These are phyloP conservation scores for Echium plantagineum DNA, from an alignment of 257 asterid genomes.

Conservation along the genomic window DNA sequence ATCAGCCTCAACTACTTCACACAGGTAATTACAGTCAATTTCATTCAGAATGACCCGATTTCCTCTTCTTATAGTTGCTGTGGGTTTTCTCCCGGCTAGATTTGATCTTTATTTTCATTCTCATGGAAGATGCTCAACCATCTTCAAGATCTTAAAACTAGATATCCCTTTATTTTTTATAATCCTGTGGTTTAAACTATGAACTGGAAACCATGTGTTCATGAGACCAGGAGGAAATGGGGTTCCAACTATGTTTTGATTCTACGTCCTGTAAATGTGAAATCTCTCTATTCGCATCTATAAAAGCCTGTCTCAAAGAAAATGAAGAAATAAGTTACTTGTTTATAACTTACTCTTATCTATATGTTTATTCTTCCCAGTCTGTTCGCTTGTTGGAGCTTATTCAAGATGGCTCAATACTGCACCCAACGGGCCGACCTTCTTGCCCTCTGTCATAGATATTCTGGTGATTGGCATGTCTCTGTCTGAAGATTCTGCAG, in stretches of 20 bases:
- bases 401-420: constrained; percentile 94
- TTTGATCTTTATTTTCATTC: too few species aligned
- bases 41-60: constrained; percentile 3
- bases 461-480: constrained; percentile 95
- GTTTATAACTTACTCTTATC: constrained; percentile 6
- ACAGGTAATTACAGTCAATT: constrained; percentile 47
- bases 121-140: too few species aligned
- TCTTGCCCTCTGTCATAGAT: constrained; percentile 77
- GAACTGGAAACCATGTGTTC: too few species aligned
- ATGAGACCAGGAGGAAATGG: too few species aligned
- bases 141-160: too few species aligned
- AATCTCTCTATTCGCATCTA: too few species aligned
- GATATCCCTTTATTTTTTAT: too few species aligned
- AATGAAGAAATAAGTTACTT: constrained; percentile 5
- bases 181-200: too few species aligned
- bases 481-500: constrained; percentile 85
- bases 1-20: constrained; percentile 85
- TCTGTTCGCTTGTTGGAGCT: constrained; percentile 83
- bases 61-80: too few species aligned
- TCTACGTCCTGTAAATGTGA: too few species aligned
- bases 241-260: too few species aligned
- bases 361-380: constrained; percentile 25
- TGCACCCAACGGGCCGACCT: constrained; percentile 67
- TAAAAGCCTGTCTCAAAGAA: neutral
- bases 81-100: too few species aligned